Conservation (phyloP, 768 basidiomycete species). For the Leccinum pellstonianum region DNA sequence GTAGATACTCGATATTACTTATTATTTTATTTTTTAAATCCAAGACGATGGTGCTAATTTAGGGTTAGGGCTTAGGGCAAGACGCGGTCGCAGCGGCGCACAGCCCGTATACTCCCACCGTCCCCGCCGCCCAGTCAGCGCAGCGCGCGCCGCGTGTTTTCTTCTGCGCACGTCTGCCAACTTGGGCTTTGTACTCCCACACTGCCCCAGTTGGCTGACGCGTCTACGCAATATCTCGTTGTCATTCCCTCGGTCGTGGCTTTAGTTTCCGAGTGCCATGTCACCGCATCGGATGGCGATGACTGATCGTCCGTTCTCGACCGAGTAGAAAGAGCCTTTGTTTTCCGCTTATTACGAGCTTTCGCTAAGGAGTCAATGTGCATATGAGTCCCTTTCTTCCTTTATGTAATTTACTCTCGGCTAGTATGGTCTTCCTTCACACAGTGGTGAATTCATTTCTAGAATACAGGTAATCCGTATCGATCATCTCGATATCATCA, state of each 20-base stretch:
- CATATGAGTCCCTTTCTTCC: neutral
- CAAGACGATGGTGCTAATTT: constrained; percentile 8
- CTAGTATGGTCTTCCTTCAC: neutral
- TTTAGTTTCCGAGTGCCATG: neutral
- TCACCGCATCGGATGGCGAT: neutral
- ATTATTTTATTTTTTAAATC: neutral
- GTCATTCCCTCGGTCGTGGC: neutral
- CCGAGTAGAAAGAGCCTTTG: neutral
- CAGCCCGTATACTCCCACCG: constrained; percentile 16
- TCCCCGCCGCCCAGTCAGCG: constrained; percentile 4
- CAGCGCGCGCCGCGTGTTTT: constrained; percentile 24
- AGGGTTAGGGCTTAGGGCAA: constrained; percentile 34
- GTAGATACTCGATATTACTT: neutral
- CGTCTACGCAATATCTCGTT: neutral
- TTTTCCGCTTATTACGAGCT: constrained; percentile 12
- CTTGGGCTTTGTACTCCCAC: neutral
- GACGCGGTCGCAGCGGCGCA: constrained; percentile 2
- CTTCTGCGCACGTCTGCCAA: constrained; percentile 3
- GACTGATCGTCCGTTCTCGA: neutral
- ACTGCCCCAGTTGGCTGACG: neutral
- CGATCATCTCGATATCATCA: constrained; percentile 13
- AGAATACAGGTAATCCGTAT: constrained; percentile 12
- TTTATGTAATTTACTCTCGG: constrained; percentile 11
- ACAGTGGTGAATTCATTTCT: constrained; percentile 3
- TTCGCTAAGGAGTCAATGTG: neutral